These are phyloP conservation scores for Aspergillus nanangensis DNA, from an alignment of 495 filamentous ascomycete genomes.

Conservation along the genomic window DNA sequence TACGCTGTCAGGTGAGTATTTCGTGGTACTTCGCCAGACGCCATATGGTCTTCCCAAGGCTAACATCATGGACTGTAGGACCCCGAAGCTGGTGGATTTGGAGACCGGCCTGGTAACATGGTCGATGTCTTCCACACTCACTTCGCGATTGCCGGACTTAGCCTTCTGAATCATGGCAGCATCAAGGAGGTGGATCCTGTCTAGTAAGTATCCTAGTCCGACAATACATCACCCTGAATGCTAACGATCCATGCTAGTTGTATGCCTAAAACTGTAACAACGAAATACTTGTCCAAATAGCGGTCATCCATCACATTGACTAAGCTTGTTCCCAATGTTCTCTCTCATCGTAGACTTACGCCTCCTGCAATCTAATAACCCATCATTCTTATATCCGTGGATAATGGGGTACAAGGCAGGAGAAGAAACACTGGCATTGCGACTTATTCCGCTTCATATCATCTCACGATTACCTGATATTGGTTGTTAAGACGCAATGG, in stretches of 20 bases:
- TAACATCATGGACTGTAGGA: too few relatives aligned
- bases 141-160: constrained; percentile 86
- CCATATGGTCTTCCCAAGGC: too few relatives aligned
- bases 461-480: constrained; percentile 32
- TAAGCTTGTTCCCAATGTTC: background rate
- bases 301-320: constrained; percentile 1
- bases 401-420: constrained; percentile 69
- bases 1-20: constrained; percentile 65
- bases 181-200: constrained; percentile 78
- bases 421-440: constrained; percentile 52
- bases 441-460: constrained; percentile 49
- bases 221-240: background rate
- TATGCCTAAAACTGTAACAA: constrained; percentile 67
- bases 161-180: constrained; percentile 70
- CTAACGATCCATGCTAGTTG: constrained; percentile 46
- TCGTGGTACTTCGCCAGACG: background rate
- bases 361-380: constrained; percentile 78
- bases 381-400: constrained; percentile 43
- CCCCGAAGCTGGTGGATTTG: constrained; percentile 74
- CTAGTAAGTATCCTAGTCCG: constrained; percentile 55
- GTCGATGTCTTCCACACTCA: constrained; percentile 96
- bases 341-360: constrained; percentile 10
- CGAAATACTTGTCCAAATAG: constrained; percentile 43
- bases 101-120: constrained; percentile 88
- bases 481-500: constrained; percentile 40